Evolutionary conservation across 176 grass and related monocot genomes (phyloP).

Genomic region (Saccharum spontaneum): DNA sequence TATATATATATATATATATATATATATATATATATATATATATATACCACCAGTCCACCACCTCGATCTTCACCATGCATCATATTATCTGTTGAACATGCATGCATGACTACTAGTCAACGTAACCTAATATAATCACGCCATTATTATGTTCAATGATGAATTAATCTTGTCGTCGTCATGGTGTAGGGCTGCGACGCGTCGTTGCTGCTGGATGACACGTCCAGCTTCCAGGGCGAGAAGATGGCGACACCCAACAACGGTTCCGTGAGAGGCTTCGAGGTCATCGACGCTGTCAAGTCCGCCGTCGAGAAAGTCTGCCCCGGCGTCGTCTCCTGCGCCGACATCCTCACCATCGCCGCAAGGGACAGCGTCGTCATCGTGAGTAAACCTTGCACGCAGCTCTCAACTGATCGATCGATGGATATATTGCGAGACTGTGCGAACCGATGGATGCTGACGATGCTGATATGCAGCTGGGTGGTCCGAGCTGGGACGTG

Average conservation of each 20-base stretch:
- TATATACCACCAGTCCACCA: too few species aligned
- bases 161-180: too few species aligned
- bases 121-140: too few species aligned
- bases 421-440: too few species aligned
- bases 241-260: slow-evolving; percentile 67
- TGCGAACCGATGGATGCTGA: not conserved
- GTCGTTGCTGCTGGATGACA: slow-evolving; percentile 79
- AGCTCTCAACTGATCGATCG: too few species aligned
- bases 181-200: slow-evolving; percentile 71
- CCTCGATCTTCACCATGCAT: too few species aligned
- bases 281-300: slow-evolving; percentile 79
- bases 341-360: slow-evolving; percentile 77
- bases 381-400: not conserved
- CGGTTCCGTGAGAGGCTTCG: slow-evolving; percentile 65
- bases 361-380: slow-evolving; percentile 58
- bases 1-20: too few species aligned
- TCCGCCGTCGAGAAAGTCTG: slow-evolving; percentile 56
- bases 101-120: too few species aligned
- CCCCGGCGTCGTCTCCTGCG: slow-evolving; percentile 86
- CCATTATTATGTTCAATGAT: too few species aligned
- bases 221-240: slow-evolving; percentile 49
- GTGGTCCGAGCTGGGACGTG: slow-evolving; percentile 59
- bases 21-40: too few species aligned
- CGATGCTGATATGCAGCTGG: slow-evolving; percentile 45
- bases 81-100: too few species aligned